Evolutionary conservation across 495 filamentous ascomycete species (phyloP).

Genomic region (Cercophora newfieldiana): DNA sequence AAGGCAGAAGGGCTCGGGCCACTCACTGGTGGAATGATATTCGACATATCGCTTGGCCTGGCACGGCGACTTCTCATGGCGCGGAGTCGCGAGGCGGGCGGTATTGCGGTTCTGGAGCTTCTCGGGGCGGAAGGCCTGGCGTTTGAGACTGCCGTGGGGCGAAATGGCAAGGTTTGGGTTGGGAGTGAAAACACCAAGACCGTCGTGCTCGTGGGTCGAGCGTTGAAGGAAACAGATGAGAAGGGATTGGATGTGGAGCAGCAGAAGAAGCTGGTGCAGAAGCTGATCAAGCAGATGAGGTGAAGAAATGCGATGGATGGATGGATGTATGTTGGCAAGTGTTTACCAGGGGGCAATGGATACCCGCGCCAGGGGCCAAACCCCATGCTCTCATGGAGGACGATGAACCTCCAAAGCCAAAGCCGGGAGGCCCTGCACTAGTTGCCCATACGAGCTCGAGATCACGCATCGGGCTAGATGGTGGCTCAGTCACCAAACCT

Average conservation of each 20-base stretch:
- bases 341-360: too few species aligned
- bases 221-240: constrained; percentile 73
- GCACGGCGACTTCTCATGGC: constrained; percentile 72
- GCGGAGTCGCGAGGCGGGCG: constrained; percentile 62
- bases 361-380: neutral
- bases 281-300: constrained; percentile 51
- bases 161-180: constrained; percentile 93
- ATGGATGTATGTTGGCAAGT: neutral
- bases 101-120: constrained; percentile 76
- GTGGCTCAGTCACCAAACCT: neutral
- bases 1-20: constrained; percentile 88
- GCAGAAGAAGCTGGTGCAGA: constrained; percentile 79
- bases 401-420: too few species aligned
- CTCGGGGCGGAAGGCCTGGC: constrained; percentile 72
- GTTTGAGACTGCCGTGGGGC: constrained; percentile 92
- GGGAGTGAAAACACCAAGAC: constrained; percentile 69
- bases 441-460: too few species aligned
- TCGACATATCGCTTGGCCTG: constrained; percentile 76
- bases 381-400: too few species aligned
- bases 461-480: too few species aligned
- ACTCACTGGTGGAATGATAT: constrained; percentile 83
- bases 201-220: constrained; percentile 72
- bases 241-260: constrained; percentile 64
- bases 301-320: constrained; percentile 20
- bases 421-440: too few species aligned